A percentile compares a stretch with the other conserved stretches of the same genome.
These are phyloP conservation scores for Picochlorum sp. DNA, from an alignment of 139 green algal genomes.

Conservation along the genomic window DNA sequence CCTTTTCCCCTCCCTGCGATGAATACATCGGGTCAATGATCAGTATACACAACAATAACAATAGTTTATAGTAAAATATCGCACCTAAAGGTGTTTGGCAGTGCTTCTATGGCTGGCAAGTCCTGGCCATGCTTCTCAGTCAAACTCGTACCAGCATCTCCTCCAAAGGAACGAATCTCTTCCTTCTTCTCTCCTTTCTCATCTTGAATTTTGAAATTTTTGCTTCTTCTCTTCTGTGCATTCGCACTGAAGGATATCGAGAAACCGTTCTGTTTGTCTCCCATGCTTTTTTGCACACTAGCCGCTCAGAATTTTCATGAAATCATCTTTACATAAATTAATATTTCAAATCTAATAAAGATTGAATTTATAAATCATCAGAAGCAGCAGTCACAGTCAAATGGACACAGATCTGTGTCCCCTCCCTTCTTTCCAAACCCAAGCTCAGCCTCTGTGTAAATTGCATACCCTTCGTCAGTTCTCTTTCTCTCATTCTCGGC, in stretches of 20 bases:
- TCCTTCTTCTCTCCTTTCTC: no score
- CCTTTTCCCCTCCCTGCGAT: conserved; percentile 1
- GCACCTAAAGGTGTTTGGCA: not conserved
- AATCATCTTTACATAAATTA: no score
- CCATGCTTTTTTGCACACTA: no score
- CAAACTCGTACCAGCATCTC: no score
- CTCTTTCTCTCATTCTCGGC: conserved; percentile 38
- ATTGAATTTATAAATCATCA: conserved; percentile 23
- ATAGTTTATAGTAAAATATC: not conserved
- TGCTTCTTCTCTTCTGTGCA: no score
- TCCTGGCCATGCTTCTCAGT: no score
- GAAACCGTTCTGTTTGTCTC: no score
- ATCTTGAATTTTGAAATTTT: no score
- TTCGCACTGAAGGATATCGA: no score
- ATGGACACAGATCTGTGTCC: conserved; percentile 65
- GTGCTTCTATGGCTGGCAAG: not conserved
- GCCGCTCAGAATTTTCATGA: no score
- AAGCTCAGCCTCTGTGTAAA: conserved; percentile 76
- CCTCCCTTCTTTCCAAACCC: conserved; percentile 44
- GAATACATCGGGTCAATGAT: not conserved
- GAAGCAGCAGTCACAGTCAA: conserved; percentile 83
- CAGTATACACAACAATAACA: not conserved
- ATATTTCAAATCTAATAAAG: no score
- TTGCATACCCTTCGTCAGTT: conserved; percentile 70
- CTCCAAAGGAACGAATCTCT: no score